Evolutionary conservation across 2,329 filamentous ascomycete genomes (phyloP).

Genomic region (Knoxdaviesia capensis): DNA sequence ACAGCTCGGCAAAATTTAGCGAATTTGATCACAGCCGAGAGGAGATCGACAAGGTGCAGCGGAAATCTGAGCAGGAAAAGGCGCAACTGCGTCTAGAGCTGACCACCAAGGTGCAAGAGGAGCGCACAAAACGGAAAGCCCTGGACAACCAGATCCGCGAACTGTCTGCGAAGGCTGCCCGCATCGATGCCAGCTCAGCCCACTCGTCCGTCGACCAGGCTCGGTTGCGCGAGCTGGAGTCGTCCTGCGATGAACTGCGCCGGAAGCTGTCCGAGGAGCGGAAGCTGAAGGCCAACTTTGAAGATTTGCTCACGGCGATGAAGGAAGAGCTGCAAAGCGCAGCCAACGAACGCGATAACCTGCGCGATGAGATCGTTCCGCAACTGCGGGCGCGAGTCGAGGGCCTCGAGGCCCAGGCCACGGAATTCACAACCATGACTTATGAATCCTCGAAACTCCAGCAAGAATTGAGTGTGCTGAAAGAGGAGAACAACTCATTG

Average conservation of each 20-base stretch:
- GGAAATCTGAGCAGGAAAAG: constrained; percentile 77
- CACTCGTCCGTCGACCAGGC: constrained; percentile 34
- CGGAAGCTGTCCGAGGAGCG: constrained; percentile 70
- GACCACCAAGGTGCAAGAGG: constrained; percentile 71
- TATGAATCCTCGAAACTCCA: constrained; percentile 75
- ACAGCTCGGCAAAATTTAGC: constrained; percentile 62
- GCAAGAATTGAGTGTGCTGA: constrained; percentile 59
- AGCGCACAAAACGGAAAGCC: constrained; percentile 52
- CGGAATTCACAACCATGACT: constrained; percentile 50
- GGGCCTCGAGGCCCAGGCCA: constrained; percentile 54
- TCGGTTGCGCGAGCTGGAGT: constrained; percentile 60
- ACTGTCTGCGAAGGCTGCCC: constrained; percentile 58
- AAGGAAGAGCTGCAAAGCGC: constrained; percentile 64
- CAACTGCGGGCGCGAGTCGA: constrained; percentile 58
- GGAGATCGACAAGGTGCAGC: constrained; percentile 65
- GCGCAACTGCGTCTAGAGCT: constrained; percentile 71
- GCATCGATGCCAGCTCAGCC: constrained; percentile 32
- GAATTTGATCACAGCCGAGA: constrained; percentile 41
- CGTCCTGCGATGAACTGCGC: constrained; percentile 60
- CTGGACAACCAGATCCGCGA: constrained; percentile 72
- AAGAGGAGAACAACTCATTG: constrained; percentile 43
- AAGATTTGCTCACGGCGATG: constrained; percentile 72
- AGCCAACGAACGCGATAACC: constrained; percentile 75
- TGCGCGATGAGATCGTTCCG: constrained; percentile 74
- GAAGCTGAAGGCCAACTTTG: constrained; percentile 77